These are phyloP conservation scores for Panicum hallii DNA, from an alignment of 202 grass and related monocot genomes.

Conservation along the genomic window DNA sequence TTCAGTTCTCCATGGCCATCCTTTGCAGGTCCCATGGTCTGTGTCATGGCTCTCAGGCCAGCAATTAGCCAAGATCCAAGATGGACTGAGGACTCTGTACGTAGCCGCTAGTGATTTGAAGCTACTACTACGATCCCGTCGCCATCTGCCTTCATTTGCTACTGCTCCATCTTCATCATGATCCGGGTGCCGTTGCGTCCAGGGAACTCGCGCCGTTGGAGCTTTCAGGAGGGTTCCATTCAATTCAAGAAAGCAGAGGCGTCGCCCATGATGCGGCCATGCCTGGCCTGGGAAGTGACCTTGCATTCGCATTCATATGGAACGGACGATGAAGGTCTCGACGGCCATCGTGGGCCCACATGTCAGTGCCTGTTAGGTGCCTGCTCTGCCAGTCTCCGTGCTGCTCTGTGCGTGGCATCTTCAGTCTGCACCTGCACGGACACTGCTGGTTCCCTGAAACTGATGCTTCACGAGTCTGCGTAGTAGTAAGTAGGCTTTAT, in stretches of 20 bases:
- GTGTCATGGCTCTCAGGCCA: neutral
- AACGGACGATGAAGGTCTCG: neutral
- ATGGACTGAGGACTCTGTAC: neutral
- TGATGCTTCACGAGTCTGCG: slow-evolving; percentile 16
- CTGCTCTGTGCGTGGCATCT: neutral
- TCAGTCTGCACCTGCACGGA: neutral
- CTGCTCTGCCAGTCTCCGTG: neutral
- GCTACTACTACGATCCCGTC: neutral
- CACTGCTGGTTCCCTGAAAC: slow-evolving; percentile 16
- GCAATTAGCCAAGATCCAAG: neutral
- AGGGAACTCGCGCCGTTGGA: slow-evolving; percentile 36
- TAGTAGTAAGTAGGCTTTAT: neutral
- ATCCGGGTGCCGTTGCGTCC: neutral
- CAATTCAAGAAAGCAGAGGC: slow-evolving; percentile 9
- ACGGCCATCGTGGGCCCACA: neutral
- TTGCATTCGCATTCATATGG: neutral
- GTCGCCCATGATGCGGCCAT: slow-evolving; percentile 1
- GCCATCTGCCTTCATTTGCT: neutral
- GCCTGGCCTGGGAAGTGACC: neutral
- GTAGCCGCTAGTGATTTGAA: neutral
- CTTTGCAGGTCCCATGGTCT: no score
- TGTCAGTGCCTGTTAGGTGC: neutral
- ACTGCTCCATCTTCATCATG: neutral
- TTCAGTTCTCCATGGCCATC: no score
- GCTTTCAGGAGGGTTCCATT: neutral